These are phyloP conservation scores for Thalassiosira pacifica DNA, from an alignment of 352 stramenopile species.

Conservation along the genomic window DNA sequence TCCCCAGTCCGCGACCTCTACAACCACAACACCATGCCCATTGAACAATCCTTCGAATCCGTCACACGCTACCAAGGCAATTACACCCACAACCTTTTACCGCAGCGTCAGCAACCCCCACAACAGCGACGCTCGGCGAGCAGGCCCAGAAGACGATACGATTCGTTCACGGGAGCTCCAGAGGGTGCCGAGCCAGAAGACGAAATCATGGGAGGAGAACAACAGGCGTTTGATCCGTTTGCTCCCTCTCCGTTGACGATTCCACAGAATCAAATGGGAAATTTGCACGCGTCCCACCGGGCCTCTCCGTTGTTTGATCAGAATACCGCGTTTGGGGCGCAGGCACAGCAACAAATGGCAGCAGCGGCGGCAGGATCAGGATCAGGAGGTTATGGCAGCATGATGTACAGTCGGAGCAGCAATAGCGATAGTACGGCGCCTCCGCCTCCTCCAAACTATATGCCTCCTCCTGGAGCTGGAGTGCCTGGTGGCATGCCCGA, in stretches of 20 bases:
- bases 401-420: too few species aligned
- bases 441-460: too few species aligned
- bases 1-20: neutral
- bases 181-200: slow-evolving; percentile 9
- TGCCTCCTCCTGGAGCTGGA: too few species aligned
- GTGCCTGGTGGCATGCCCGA: too few species aligned
- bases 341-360: neutral
- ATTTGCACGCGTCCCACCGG: neutral
- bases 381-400: too few species aligned
- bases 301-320: neutral
- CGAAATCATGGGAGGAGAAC: neutral
- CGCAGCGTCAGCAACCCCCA: neutral
- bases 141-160: slow-evolving; percentile 20
- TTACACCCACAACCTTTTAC: slow-evolving; percentile 23
- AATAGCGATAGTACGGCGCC: too few species aligned
- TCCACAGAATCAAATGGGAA: neutral
- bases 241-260: slow-evolving; percentile 21
- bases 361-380: too few species aligned
- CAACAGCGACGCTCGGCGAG: neutral
- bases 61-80: slow-evolving; percentile 31
- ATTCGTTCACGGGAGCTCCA: slow-evolving; percentile 27
- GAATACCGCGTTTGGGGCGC: too few species aligned
- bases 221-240: slow-evolving; percentile 53
- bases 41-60: slow-evolving; percentile 24
- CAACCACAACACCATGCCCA: slow-evolving; percentile 9